Evolutionary conservation across 2,329 filamentous ascomycete genomes (phyloP).

Genomic region (Cercospora canescens): DNA sequence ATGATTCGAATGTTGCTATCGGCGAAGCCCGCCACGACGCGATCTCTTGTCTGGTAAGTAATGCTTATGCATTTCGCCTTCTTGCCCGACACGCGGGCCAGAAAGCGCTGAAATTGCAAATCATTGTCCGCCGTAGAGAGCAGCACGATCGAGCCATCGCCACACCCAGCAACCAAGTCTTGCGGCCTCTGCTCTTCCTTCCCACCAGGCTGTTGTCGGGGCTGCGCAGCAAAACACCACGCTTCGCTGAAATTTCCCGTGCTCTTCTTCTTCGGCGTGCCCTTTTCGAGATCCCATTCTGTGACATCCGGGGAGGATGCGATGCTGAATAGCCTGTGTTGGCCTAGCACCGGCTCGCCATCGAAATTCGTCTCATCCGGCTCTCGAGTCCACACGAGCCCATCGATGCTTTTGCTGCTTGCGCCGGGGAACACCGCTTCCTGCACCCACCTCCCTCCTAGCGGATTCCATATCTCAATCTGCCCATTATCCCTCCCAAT

Average conservation of each 20-base stretch:
- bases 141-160: slow-evolving; percentile 84
- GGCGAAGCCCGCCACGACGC: slow-evolving; percentile 88
- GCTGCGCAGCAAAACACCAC: slow-evolving; percentile 93
- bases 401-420: slow-evolving; percentile 72
- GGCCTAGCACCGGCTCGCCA: slow-evolving; percentile 65
- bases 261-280: slow-evolving; percentile 74
- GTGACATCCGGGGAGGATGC: slow-evolving; percentile 90
- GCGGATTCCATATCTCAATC: slow-evolving; percentile 96
- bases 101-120: slow-evolving; percentile 73
- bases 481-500: slow-evolving; percentile 92
- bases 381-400: slow-evolving; percentile 87
- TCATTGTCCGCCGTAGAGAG: slow-evolving; percentile 85
- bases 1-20: slow-evolving; percentile 93
- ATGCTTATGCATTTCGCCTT: slow-evolving; percentile 89
- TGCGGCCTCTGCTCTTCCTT: slow-evolving; percentile 36
- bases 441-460: slow-evolving; percentile 80
- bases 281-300: slow-evolving; percentile 88
- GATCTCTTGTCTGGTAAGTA: slow-evolving; percentile 80
- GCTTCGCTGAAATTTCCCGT: slow-evolving; percentile 94
- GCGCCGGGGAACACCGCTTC: slow-evolving; percentile 77
- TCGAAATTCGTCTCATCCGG: slow-evolving; percentile 68
- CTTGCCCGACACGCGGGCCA: slow-evolving; percentile 76
- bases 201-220: slow-evolving; percentile 46
- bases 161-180: slow-evolving; percentile 83
- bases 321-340: slow-evolving; percentile 89